Conservation (phyloP, 805 yeast genomes). For the Zygosaccharomyces siamensis region DNA sequence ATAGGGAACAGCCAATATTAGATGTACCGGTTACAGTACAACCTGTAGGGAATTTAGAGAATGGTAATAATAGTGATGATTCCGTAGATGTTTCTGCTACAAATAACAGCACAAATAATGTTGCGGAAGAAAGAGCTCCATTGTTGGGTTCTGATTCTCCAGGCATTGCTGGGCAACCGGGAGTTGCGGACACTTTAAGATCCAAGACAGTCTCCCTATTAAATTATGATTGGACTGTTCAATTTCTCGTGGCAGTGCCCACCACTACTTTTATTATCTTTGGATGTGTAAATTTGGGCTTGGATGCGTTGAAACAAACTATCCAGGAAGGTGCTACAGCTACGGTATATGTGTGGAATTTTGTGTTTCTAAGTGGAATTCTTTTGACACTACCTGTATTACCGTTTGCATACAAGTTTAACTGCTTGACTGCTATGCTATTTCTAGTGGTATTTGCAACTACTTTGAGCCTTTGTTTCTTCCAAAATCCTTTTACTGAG, state of each 20-base stretch:
- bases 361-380: constrained; percentile 36
- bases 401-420: constrained; percentile 67
- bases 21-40: not conserved
- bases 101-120: not conserved
- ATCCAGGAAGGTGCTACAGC: constrained; percentile 57
- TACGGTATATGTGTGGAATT: constrained; percentile 37
- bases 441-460: constrained; percentile 38
- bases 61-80: not conserved
- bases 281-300: constrained; percentile 45
- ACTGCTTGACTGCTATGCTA: constrained; percentile 43
- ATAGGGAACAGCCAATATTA: constrained; percentile 7
- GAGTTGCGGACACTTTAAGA: constrained; percentile 14
- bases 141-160: constrained; percentile 20
- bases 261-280: constrained; percentile 51
- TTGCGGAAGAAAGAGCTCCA: constrained; percentile 34
- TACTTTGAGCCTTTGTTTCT: constrained; percentile 38
- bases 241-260: constrained; percentile 66
- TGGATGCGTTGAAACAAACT: constrained; percentile 66
- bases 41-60: not conserved
- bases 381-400: constrained; percentile 47
- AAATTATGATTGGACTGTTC: constrained; percentile 78
- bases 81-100: not conserved
- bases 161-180: not conserved
- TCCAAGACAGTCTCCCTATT: constrained; percentile 20
- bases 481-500: constrained; percentile 54